A percentile compares a stretch with the other conserved stretches of the same genome.
Evolutionary conservation across 129 eudicot genomes (phyloP).

Genomic region (Flaveria robusta): DNA sequence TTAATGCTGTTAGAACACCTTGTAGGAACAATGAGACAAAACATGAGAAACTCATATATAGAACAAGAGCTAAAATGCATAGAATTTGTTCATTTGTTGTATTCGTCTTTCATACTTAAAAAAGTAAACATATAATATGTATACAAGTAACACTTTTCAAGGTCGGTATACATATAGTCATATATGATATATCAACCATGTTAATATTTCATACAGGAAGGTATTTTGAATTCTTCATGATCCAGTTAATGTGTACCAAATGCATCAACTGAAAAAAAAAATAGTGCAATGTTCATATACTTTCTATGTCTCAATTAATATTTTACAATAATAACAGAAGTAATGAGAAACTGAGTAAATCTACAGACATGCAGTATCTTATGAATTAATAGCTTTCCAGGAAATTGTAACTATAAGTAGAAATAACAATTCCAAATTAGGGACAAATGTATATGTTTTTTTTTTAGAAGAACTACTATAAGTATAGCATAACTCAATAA

Average conservation of each 20-base stretch:
- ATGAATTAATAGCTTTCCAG: neutral
- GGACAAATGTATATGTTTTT: neutral
- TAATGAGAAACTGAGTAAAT: neutral
- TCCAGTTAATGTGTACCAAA: slow-evolving; percentile 3
- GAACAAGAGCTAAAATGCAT: neutral
- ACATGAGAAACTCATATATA: neutral
- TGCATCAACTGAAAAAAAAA: neutral
- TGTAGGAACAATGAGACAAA: neutral
- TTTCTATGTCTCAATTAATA: neutral
- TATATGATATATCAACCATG: neutral
- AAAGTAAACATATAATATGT: neutral
- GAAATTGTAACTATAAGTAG: neutral
- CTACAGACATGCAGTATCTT: neutral
- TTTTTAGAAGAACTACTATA: neutral
- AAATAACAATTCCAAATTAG: neutral
- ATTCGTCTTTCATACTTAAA: neutral
- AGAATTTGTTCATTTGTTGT: neutral
- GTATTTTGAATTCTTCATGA: neutral
- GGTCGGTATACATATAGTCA: neutral
- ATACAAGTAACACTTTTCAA: neutral
- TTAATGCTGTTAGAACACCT: neutral
- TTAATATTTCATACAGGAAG: neutral
- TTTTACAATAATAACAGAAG: slow-evolving; percentile 11
- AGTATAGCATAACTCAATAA: neutral
- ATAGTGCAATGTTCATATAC: neutral